A percentile compares a stretch with the other conserved stretches of the same genome.
Conservation (phyloP, 352 stramenopile genomes). For the Phytophthora kernoviae region DNA sequence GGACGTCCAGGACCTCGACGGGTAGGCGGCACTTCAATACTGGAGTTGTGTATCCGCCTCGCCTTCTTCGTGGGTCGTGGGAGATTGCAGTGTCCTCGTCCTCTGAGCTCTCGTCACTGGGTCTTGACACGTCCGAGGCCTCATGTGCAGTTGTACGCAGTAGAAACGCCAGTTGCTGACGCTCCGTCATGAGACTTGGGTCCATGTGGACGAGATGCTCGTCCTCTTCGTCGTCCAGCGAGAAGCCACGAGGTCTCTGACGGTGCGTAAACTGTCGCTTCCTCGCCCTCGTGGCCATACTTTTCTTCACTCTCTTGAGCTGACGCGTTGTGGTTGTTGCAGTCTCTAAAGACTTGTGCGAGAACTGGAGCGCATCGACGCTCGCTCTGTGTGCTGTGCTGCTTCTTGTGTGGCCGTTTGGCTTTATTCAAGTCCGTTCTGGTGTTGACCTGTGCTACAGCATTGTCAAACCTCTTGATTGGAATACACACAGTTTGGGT, state of each 20-base stretch:
- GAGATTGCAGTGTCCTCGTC: constrained; percentile 16
- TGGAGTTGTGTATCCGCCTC: constrained; percentile 7
- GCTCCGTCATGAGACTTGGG: constrained; percentile 79
- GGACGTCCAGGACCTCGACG: constrained; percentile 28
- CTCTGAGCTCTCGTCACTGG: constrained; percentile 35
- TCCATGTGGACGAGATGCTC: constrained; percentile 41
- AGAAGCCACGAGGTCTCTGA: constrained; percentile 1
- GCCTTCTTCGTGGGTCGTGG: constrained; percentile 20
- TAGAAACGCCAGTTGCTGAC: constrained; percentile 79
- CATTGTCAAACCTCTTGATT: background rate
- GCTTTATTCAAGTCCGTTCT: constrained; percentile 4
- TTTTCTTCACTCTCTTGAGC: constrained; percentile 2
- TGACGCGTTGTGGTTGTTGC: constrained; percentile 11
- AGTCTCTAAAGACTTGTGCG: constrained; percentile 6
- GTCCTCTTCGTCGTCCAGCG: constrained; percentile 20
- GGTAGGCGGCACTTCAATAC: constrained; percentile 8
- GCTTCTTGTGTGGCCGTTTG: constrained; percentile 10
- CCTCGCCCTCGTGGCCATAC: constrained; percentile 21
- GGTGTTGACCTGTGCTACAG: background rate
- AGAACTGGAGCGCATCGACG: constrained; percentile 10
- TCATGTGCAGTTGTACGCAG: constrained; percentile 69
- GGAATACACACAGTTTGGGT: constrained; percentile 2
- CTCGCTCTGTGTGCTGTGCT: background rate
- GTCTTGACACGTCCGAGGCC: constrained; percentile 34
- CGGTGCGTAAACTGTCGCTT: constrained; percentile 28